phyloP scores from a whole-genome alignment of 495 filamentous ascomycete species.

The Friedmanniomyces simplex region DNA sequence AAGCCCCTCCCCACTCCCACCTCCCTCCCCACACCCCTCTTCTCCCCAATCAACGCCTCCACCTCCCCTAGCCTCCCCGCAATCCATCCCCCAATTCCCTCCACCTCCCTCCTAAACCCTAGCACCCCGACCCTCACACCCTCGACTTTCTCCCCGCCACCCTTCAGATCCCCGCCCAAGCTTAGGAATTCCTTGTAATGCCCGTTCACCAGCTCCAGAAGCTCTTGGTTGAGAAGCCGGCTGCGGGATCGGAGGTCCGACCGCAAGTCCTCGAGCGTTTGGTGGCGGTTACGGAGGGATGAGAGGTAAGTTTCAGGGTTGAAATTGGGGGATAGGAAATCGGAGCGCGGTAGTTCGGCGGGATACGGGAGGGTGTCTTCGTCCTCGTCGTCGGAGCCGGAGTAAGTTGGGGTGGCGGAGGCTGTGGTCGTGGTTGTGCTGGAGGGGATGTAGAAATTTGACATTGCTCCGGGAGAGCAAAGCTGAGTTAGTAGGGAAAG shows the following conservation, averaged over 20 bases:
- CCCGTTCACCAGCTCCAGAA: slow-evolving; percentile 85
- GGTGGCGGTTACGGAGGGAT: slow-evolving; percentile 72
- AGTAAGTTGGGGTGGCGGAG: neutral
- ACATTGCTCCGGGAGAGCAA: neutral
- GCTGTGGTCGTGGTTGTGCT: slow-evolving; percentile 11
- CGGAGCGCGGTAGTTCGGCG: slow-evolving; percentile 60
- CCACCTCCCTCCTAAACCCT: slow-evolving; percentile 71
- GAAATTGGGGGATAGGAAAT: slow-evolving; percentile 72
- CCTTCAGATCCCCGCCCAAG: slow-evolving; percentile 68
- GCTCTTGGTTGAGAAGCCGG: slow-evolving; percentile 64
- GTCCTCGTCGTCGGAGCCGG: slow-evolving; percentile 49
- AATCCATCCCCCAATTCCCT: slow-evolving; percentile 45
- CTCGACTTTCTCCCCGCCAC: slow-evolving; percentile 85
- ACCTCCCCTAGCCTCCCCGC: slow-evolving; percentile 45
- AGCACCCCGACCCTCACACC: slow-evolving; percentile 80
- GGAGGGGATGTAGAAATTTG: slow-evolving; percentile 6
- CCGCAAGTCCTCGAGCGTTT: slow-evolving; percentile 90
- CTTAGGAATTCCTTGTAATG: slow-evolving; percentile 87
- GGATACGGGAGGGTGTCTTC: slow-evolving; percentile 71
- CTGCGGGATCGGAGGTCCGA: slow-evolving; percentile 69
- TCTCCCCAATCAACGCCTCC: slow-evolving; percentile 43
- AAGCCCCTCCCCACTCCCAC: slow-evolving; percentile 41
- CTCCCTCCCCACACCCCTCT: slow-evolving; percentile 39
- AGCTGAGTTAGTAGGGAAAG: too few species aligned
- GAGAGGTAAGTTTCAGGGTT: slow-evolving; percentile 74